phyloP scores from a whole-genome alignment of 306 rosid species.

The Pyrus pyrifolia region DNA sequence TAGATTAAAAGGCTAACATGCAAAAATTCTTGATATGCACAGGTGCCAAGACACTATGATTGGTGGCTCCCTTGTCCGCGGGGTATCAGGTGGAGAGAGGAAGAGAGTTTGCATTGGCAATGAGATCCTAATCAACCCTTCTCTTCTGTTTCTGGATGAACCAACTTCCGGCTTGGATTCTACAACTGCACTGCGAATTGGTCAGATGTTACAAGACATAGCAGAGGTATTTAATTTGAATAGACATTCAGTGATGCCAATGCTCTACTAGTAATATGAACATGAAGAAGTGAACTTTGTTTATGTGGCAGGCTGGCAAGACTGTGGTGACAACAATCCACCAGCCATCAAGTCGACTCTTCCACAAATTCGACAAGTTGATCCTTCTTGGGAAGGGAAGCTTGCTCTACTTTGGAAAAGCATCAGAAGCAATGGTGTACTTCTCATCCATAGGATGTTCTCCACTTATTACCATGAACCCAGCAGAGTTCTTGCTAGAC shows the following conservation, averaged over 20 bases:
- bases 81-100: conserved; percentile 97
- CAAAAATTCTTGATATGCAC: conserved; percentile 7
- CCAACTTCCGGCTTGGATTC: conserved; percentile 99
- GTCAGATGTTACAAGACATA: conserved; percentile 91
- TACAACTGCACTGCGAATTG: conserved; percentile 82
- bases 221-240: conserved; percentile 53
- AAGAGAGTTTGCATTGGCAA: conserved; percentile 87
- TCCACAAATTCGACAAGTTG: conserved; percentile 91
- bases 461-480: conserved; percentile 91
- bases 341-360: conserved; percentile 95
- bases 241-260: background rate
- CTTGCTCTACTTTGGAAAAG: conserved; percentile 90
- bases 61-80: conserved; percentile 92
- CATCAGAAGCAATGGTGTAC: conserved; percentile 69
- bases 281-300: background rate
- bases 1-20: background rate
- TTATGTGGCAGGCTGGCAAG: conserved; percentile 70
- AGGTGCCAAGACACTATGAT: conserved; percentile 99
- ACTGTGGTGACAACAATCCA: conserved; percentile 95
- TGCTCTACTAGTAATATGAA: background rate
- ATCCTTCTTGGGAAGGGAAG: conserved; percentile 96
- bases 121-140: conserved; percentile 93
- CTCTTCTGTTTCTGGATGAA: conserved; percentile 85
- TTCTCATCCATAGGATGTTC: conserved; percentile 85
- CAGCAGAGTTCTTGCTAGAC: conserved; percentile 93